Percentiles rank a stretch among this genome's conserved stretches.
phyloP scores from a whole-genome alignment of 202 grass and related monocot species.

The Cymbopogon flexuosus region DNA sequence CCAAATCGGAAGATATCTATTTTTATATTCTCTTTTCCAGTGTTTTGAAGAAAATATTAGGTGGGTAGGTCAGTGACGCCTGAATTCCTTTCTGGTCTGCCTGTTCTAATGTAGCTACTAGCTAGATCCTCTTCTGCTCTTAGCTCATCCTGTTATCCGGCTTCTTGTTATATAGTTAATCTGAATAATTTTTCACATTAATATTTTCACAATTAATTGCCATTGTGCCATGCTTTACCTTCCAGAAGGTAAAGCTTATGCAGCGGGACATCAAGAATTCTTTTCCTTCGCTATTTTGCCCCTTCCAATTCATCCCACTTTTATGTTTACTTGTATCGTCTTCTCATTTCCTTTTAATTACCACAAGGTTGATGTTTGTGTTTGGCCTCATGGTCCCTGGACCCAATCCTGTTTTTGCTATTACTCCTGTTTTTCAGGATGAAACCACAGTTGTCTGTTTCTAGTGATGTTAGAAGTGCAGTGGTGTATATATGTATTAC shows the following conservation, averaged over 20 bases:
- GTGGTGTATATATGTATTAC: background rate
- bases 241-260: background rate
- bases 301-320: background rate
- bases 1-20: background rate
- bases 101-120: background rate
- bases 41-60: background rate
- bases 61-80: background rate
- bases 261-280: background rate
- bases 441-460: background rate
- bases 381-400: background rate
- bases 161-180: background rate
- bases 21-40: background rate
- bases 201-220: background rate
- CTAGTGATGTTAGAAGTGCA: background rate
- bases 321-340: background rate
- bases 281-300: background rate
- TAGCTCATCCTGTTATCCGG: background rate
- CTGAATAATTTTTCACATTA: conserved; percentile 4
- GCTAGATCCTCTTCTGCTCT: background rate
- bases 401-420: background rate
- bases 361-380: background rate
- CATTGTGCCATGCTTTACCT: background rate
- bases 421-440: background rate
- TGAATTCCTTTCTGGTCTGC: background rate
- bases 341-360: background rate